Evolutionary conservation across 139 green algal species (phyloP).

Genomic region (Tetraselmis striata): DNA sequence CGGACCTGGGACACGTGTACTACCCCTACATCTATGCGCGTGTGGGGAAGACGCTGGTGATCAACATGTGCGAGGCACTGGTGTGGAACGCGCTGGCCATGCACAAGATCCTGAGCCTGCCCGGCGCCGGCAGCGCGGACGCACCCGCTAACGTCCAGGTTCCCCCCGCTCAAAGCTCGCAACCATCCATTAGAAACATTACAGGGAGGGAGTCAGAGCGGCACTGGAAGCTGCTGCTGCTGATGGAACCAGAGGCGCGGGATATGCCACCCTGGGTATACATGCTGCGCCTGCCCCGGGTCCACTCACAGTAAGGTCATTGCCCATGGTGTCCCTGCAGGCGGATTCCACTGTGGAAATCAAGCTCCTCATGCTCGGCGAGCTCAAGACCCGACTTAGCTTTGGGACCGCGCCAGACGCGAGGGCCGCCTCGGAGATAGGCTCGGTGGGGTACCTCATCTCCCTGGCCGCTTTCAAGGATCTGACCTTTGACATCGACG

Average conservation of each 20-base stretch:
- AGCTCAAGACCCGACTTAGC: neutral
- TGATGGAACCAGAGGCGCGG: too few species aligned
- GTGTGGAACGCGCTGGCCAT: neutral
- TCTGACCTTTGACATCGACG: neutral
- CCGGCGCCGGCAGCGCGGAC: neutral
- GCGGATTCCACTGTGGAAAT: neutral
- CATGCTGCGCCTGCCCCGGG: too few species aligned
- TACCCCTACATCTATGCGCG: slow-evolving; percentile 48
- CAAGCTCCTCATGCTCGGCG: neutral
- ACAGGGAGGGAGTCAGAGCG: too few species aligned
- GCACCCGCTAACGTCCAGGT: neutral
- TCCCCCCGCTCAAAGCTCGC: too few species aligned
- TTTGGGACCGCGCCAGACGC: neutral
- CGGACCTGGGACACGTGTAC: slow-evolving; percentile 39
- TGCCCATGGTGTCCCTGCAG: too few species aligned
- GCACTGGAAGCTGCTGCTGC: too few species aligned
- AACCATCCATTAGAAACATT: too few species aligned
- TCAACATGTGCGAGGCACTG: slow-evolving; percentile 19
- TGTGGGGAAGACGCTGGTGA: slow-evolving; percentile 28
- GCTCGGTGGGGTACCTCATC: neutral
- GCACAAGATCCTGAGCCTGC: neutral
- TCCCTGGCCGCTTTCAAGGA: neutral
- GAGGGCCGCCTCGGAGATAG: neutral
- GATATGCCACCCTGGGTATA: too few species aligned
- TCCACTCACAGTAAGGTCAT: too few species aligned